Percentiles rank a stretch among this genome's conserved stretches.
phyloP scores from a whole-genome alignment of 345 rosid genomes.

The Pugionium dolabratum region DNA sequence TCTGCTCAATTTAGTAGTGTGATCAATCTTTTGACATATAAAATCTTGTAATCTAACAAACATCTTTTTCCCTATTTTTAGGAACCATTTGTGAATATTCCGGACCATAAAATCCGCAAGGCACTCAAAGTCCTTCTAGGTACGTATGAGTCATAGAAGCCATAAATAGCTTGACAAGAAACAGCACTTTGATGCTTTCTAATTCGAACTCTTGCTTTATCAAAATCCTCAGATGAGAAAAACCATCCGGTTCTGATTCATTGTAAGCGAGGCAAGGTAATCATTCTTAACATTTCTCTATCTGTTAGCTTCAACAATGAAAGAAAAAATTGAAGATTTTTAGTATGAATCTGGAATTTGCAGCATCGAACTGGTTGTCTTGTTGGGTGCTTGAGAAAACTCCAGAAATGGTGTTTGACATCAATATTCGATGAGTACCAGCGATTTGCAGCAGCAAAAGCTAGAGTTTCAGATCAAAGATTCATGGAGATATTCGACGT shows the following conservation, averaged over 20 bases:
- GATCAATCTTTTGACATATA: slow-evolving; percentile 9
- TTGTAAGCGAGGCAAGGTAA: slow-evolving; percentile 94
- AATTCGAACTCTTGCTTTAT: slow-evolving; percentile 5
- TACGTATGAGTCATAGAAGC: slow-evolving; percentile 35
- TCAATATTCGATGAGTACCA: slow-evolving; percentile 94
- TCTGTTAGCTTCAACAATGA: neutral
- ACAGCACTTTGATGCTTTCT: slow-evolving; percentile 6
- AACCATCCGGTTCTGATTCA: slow-evolving; percentile 93
- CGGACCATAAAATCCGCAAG: slow-evolving; percentile 76
- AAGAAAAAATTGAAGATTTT: no score
- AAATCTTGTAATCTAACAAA: neutral
- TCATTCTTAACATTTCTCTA: neutral
- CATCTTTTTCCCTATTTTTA: slow-evolving; percentile 35
- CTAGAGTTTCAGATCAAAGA: slow-evolving; percentile 92
- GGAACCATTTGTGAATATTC: slow-evolving; percentile 95
- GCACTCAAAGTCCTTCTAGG: slow-evolving; percentile 85
- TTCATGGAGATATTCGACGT: slow-evolving; percentile 92
- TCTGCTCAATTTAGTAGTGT: slow-evolving; percentile 13
- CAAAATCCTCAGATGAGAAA: slow-evolving; percentile 58
- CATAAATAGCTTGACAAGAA: neutral
- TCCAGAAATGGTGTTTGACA: slow-evolving; percentile 86
- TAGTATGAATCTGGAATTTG: slow-evolving; percentile 15
- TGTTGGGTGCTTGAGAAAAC: slow-evolving; percentile 83
- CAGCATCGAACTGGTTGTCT: slow-evolving; percentile 51
- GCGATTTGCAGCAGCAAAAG: slow-evolving; percentile 89